Base-by-base conservation (phyloP, 345 rosid genomes). In the Xanthoceras sorbifolium region DNA sequence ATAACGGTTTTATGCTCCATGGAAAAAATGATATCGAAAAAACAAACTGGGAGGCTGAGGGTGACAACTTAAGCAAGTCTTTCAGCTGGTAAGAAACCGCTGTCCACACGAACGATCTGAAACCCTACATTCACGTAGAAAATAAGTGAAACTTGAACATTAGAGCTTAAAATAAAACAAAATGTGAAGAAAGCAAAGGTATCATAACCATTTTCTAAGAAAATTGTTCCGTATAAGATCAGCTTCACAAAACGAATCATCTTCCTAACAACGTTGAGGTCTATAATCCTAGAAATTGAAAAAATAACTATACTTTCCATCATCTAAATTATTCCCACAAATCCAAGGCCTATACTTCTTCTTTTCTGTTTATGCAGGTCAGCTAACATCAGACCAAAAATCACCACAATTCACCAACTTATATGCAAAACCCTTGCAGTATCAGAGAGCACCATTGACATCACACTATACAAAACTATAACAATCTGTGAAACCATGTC, bases 41-140 rank as follows among this genome's bases (percentile, higher is more conserved):
- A 55, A 93, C 93, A 25, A 93, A 91, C 81, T 96, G 98, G 31
- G 99, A 93, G 78, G 97, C 94, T 67, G 99, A 93, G 42, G 98
- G 99, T 11, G 99, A 93, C 87, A 96, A 84, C 77, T 86, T 87
- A 74, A 93, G 95, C 83, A 73, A 82, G 82, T 96, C 99, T 79
- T 96, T 96, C 23, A 96, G 86, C 87, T 90, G 99, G 82, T 96
- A 96, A 0, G 99, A 96, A 84, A 96, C 97, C 8, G 97, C 97
- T 31, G 99, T 93, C 98, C 99, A 93, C 31, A 92, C 99, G 72
- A 96, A 93, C 69, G 99, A 93, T 81, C 98, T 86, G 86, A 96
- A 96, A 82, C 99, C 98, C 99, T 96, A 81, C 61, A 82, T 46
- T 64, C 67, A 75, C 32, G 79, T 54, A 25, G n/a, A 20, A 66